Conservation (phyloP, 371 early-diverging fungal species). For the Blakeslea trispora region DNA sequence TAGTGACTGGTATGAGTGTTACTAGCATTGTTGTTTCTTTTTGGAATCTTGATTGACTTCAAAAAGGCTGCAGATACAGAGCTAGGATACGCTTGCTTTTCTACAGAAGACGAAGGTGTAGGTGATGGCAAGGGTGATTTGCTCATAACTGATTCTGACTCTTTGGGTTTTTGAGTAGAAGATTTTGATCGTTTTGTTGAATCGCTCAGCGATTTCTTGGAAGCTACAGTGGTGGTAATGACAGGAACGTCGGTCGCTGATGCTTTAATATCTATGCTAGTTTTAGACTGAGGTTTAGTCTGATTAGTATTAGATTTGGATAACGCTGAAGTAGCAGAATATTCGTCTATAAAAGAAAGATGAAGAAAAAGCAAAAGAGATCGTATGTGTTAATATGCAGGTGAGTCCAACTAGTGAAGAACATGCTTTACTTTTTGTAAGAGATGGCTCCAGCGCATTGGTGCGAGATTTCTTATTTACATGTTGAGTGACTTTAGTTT, state of each 20-base stretch:
- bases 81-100: conserved; percentile 7
- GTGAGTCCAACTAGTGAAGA: too few relatives aligned
- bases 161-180: conserved; percentile 4
- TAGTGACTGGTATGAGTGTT: not conserved
- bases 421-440: not conserved
- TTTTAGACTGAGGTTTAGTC: not conserved
- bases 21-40: not conserved
- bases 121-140: not conserved
- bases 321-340: too few relatives aligned
- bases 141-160: not conserved
- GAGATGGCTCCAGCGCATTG: not conserved
- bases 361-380: too few relatives aligned
- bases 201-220: conserved; percentile 18
- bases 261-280: not conserved
- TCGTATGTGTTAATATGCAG: too few relatives aligned
- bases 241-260: not conserved
- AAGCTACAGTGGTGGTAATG: not conserved
- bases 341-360: too few relatives aligned
- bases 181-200: not conserved
- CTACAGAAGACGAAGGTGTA: not conserved
- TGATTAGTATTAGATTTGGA: too few relatives aligned
- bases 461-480: not conserved
- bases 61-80: conserved; percentile 7
- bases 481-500: not conserved
- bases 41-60: not conserved